These are phyloP conservation scores for Fusarium liriodendri DNA, from an alignment of 2,329 filamentous ascomycete genomes.

Conservation along the genomic window DNA sequence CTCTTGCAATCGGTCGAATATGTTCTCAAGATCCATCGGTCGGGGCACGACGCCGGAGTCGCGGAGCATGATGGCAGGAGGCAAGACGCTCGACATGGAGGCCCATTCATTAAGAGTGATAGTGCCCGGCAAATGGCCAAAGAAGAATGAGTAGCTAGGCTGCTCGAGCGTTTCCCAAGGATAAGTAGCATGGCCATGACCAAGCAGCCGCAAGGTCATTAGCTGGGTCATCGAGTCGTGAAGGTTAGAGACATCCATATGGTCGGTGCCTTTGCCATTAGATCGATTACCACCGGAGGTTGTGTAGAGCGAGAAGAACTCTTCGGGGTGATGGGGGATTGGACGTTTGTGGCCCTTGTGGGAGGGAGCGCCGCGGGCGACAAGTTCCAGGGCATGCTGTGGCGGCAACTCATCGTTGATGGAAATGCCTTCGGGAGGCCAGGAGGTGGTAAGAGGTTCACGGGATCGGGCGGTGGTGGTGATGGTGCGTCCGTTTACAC, in stretches of 20 bases:
- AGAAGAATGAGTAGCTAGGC: slow-evolving; percentile 76
- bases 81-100: slow-evolving; percentile 66
- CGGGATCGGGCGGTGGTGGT: slow-evolving; percentile 14
- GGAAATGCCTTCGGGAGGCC: slow-evolving; percentile 67
- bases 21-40: slow-evolving; percentile 67
- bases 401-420: slow-evolving; percentile 63
- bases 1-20: slow-evolving; percentile 70
- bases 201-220: slow-evolving; percentile 65
- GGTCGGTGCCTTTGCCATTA: slow-evolving; percentile 52
- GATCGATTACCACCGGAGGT: slow-evolving; percentile 58
- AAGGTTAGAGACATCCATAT: slow-evolving; percentile 59
- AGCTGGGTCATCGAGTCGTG: slow-evolving; percentile 69
- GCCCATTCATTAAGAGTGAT: slow-evolving; percentile 79
- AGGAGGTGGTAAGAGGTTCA: slow-evolving; percentile 60
- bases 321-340: slow-evolving; percentile 66
- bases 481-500: slow-evolving; percentile 28
- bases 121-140: slow-evolving; percentile 74
- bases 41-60: slow-evolving; percentile 70
- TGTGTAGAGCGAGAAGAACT: slow-evolving; percentile 67
- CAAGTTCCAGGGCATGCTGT: slow-evolving; percentile 66
- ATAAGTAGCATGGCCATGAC: slow-evolving; percentile 54
- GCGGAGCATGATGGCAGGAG: slow-evolving; percentile 66
- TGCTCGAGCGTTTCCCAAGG: slow-evolving; percentile 82
- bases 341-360: slow-evolving; percentile 66
- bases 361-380: slow-evolving; percentile 67